These are phyloP conservation scores for Neurospora sp. DNA, from an alignment of 495 filamentous ascomycete species.

Conservation along the genomic window DNA sequence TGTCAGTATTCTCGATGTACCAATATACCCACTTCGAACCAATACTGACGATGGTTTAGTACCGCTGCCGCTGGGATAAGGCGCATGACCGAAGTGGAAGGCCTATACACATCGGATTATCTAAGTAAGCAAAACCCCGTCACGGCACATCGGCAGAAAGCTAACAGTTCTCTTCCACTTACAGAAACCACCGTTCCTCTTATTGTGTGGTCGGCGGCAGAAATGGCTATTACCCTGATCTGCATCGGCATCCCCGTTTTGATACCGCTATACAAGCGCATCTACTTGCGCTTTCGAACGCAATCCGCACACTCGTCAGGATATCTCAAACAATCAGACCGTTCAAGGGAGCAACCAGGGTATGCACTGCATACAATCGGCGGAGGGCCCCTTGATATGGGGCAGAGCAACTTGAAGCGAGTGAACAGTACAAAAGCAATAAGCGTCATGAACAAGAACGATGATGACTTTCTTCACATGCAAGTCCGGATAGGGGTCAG, in stretches of 20 bases:
- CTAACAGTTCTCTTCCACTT: neutral
- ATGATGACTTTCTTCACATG: neutral
- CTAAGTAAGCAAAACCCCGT: neutral
- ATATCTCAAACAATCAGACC: conserved; percentile 1
- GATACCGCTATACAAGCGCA: conserved; percentile 9
- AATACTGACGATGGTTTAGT: neutral
- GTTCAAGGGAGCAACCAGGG: neutral
- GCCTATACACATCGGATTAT: conserved; percentile 14
- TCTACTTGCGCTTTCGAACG: neutral
- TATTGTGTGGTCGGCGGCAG: conserved; percentile 17
- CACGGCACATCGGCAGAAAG: neutral
- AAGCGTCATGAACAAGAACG: neutral
- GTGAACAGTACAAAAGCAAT: neutral
- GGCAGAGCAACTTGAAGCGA: neutral
- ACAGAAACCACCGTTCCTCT: conserved; percentile 18
- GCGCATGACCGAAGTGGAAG: conserved; percentile 11
- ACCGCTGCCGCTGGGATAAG: conserved; percentile 16
- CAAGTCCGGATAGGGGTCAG: neutral
- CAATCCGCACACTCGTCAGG: neutral
- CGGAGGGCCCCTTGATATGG: neutral
- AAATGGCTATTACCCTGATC: conserved; percentile 17
- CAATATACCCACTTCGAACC: too few relatives aligned
- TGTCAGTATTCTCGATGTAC: conserved; percentile 24
- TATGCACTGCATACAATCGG: conserved; percentile 5
- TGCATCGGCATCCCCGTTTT: conserved; percentile 19